phyloP scores from a whole-genome alignment of 2,329 filamentous ascomycete species.

The Cladosporium halotolerans region DNA sequence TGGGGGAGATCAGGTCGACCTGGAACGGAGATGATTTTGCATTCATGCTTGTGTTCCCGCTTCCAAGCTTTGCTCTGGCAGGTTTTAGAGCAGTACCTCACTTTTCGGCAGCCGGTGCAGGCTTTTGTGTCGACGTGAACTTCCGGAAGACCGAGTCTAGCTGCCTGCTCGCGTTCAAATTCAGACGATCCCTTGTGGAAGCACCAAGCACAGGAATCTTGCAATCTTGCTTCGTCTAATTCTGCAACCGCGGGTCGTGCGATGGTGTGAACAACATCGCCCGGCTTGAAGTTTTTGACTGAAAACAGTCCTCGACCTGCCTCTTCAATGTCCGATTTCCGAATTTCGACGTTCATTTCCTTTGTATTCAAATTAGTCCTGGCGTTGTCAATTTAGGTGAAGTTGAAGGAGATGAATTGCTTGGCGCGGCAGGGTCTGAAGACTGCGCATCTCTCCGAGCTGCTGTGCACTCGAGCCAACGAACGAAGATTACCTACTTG shows the following conservation, averaged over 20 bases:
- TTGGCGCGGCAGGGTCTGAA: not conserved
- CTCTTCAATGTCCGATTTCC: slow-evolving; percentile 18
- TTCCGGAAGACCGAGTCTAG: slow-evolving; percentile 26
- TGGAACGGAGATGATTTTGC: slow-evolving; percentile 45
- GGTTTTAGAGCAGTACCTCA: slow-evolving; percentile 54
- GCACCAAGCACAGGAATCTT: slow-evolving; percentile 54
- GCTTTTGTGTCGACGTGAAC: slow-evolving; percentile 37
- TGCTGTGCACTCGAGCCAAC: too few species aligned
- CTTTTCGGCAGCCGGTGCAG: slow-evolving; percentile 52
- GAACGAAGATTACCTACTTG: too few species aligned
- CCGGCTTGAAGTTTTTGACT: slow-evolving; percentile 39
- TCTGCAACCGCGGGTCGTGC: slow-evolving; percentile 49
- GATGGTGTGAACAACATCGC: slow-evolving; percentile 45
- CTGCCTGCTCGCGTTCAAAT: slow-evolving; percentile 32
- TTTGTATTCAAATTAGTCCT: slow-evolving; percentile 32
- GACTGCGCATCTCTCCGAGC: not conserved
- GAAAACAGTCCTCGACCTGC: slow-evolving; percentile 53
- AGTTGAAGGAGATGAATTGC: not conserved
- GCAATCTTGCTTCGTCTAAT: slow-evolving; percentile 46
- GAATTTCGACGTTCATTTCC: slow-evolving; percentile 20
- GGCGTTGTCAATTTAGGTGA: not conserved
- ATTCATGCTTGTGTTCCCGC: slow-evolving; percentile 54
- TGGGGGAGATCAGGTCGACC: slow-evolving; percentile 43
- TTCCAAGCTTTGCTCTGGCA: slow-evolving; percentile 58
- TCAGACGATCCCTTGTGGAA: slow-evolving; percentile 29